phyloP scores from a whole-genome alignment of 208 protist genomes.

The Tetramitus jugosus region DNA sequence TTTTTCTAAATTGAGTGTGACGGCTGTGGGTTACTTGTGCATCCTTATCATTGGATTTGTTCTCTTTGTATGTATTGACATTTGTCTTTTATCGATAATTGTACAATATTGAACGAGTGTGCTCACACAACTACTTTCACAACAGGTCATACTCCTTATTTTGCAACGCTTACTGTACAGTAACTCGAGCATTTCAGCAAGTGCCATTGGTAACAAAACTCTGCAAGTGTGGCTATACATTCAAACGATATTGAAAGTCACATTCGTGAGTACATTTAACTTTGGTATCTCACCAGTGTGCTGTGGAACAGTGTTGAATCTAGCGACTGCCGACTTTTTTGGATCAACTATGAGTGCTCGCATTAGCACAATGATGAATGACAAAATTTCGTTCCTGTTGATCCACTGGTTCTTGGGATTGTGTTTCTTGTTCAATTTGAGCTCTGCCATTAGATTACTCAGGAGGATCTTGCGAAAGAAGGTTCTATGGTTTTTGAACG shows the following conservation, averaged over 20 bases:
- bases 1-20: not conserved
- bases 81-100: not conserved
- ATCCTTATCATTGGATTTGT: not conserved
- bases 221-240: not conserved
- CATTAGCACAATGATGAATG: not conserved
- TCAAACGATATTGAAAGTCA: not conserved
- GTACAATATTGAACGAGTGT: not conserved
- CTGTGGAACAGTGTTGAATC: not conserved
- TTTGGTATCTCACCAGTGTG: not conserved
- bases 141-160: no score
- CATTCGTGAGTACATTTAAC: not conserved
- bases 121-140: no score
- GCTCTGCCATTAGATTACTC: not conserved
- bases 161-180: no score
- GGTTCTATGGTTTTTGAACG: slow-evolving; percentile 5
- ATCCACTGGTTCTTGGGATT: not conserved
- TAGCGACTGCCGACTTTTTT: not conserved
- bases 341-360: not conserved
- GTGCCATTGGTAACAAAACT: no score
- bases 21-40: not conserved
- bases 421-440: not conserved
- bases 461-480: not conserved
- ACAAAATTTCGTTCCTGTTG: not conserved
- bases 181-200: no score
- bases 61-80: not conserved